These are phyloP conservation scores for Trematosphaeria pertusa DNA, from an alignment of 2,329 filamentous ascomycete genomes.

Conservation along the genomic window DNA sequence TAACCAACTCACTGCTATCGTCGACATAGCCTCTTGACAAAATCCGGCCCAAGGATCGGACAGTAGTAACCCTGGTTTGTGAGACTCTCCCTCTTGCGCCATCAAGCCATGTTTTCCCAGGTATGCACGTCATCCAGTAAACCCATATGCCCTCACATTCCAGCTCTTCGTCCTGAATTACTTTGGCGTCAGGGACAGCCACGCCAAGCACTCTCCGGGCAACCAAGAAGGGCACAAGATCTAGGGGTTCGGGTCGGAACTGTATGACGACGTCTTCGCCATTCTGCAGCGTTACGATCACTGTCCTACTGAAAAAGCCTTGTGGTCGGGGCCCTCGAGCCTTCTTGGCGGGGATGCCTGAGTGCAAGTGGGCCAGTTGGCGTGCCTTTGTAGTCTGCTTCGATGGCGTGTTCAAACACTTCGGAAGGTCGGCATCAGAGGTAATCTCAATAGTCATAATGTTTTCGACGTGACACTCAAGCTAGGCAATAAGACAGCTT, in stretches of 20 bases:
- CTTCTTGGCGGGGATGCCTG: slow-evolving; percentile 19
- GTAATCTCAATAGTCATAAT: no score
- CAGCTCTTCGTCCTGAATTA: slow-evolving; percentile 19
- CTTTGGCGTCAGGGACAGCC: slow-evolving; percentile 23
- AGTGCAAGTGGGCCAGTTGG: no score
- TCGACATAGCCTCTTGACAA: slow-evolving; percentile 12
- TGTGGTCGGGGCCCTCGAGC: slow-evolving; percentile 19
- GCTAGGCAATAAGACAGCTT: no score
- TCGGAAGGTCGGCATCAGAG: no score
- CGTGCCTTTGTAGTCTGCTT: no score
- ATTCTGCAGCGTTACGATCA: slow-evolving; percentile 23
- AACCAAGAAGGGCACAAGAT: slow-evolving; percentile 18
- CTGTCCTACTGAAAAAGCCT: slow-evolving; percentile 30
- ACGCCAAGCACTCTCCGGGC: slow-evolving; percentile 22
- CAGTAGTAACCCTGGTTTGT: slow-evolving; percentile 8
- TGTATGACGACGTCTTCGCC: slow-evolving; percentile 24
- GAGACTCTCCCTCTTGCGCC: slow-evolving; percentile 8
- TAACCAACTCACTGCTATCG: slow-evolving; percentile 5
- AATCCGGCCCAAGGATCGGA: slow-evolving; percentile 8
- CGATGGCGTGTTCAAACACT: no score
- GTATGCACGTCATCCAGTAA: slow-evolving; percentile 28
- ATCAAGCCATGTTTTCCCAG: slow-evolving; percentile 20
- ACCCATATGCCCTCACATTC: slow-evolving; percentile 17
- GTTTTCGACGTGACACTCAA: no score
- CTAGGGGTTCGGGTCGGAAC: slow-evolving; percentile 24